Conservation (phyloP, 306 rosid genomes). For the Lotus japonicus region DNA sequence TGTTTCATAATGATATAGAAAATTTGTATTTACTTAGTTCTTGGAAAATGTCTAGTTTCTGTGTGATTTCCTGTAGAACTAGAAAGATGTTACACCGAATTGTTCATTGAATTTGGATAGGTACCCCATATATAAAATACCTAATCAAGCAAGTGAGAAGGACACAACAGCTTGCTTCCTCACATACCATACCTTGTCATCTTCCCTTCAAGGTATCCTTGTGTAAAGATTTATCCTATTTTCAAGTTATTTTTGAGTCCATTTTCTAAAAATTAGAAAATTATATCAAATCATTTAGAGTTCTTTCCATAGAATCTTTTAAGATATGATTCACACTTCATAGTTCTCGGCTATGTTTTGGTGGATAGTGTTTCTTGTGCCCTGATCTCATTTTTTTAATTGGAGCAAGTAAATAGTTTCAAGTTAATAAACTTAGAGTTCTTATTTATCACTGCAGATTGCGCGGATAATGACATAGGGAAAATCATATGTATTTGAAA, state of each 20-base stretch:
- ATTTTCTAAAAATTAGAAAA: background rate
- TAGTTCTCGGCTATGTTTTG: no score
- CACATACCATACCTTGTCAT: slow-evolving; percentile 68
- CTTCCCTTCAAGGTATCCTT: slow-evolving; percentile 67
- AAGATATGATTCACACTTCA: no score
- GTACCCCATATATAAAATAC: slow-evolving; percentile 80
- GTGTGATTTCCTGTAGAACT: background rate
- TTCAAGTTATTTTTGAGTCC: background rate
- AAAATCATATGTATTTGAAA: background rate
- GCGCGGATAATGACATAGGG: background rate
- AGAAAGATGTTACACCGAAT: background rate
- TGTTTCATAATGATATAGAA: background rate
- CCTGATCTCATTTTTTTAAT: background rate
- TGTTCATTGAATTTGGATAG: slow-evolving; percentile 37
- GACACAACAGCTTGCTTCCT: slow-evolving; percentile 60
- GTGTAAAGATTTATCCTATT: no score
- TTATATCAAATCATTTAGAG: background rate
- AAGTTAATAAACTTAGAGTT: background rate
- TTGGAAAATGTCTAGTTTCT: background rate
- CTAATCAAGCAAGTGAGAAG: slow-evolving; percentile 37
- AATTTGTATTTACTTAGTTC: background rate
- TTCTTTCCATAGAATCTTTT: background rate
- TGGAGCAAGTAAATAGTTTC: background rate
- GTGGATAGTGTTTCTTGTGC: no score
- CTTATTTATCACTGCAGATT: slow-evolving; percentile 27